Percentiles rank a stretch among this genome's conserved stretches.
phyloP scores from a whole-genome alignment of 2,329 filamentous ascomycete genomes.

The Leptographium procerum region DNA sequence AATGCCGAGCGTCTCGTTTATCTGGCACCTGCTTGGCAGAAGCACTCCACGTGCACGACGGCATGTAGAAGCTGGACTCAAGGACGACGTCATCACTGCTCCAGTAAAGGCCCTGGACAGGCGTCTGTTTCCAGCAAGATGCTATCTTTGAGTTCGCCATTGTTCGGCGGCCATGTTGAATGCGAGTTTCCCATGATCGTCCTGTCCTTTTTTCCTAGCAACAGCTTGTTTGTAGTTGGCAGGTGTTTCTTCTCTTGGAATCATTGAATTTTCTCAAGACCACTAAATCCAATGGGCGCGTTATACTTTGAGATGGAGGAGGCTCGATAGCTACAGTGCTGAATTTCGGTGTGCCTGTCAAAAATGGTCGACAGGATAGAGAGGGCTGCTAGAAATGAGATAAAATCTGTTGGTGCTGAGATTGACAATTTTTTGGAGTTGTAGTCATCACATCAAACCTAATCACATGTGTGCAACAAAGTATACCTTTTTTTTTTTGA shows the following conservation, averaged over 20 bases:
- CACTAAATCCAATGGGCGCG: too few relatives aligned
- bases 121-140: background rate
- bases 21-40: background rate
- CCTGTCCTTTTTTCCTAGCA: background rate
- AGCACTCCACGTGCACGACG: background rate
- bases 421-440: too few relatives aligned
- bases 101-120: background rate
- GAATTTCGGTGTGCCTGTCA: too few relatives aligned
- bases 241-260: background rate
- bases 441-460: too few relatives aligned
- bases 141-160: background rate
- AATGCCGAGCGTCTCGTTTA: background rate
- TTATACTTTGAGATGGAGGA: too few relatives aligned
- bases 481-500: too few relatives aligned
- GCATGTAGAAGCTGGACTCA: background rate
- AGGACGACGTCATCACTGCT: background rate
- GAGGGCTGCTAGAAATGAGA: too few relatives aligned
- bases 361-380: too few relatives aligned
- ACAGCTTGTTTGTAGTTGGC: background rate
- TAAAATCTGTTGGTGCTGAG: too few relatives aligned
- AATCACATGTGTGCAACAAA: too few relatives aligned
- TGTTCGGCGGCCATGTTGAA: background rate
- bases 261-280: too few relatives aligned
- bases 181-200: background rate
- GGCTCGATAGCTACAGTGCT: too few relatives aligned